Conservation (phyloP, 805 yeast genomes). For the Myxozyma melibiosi region DNA sequence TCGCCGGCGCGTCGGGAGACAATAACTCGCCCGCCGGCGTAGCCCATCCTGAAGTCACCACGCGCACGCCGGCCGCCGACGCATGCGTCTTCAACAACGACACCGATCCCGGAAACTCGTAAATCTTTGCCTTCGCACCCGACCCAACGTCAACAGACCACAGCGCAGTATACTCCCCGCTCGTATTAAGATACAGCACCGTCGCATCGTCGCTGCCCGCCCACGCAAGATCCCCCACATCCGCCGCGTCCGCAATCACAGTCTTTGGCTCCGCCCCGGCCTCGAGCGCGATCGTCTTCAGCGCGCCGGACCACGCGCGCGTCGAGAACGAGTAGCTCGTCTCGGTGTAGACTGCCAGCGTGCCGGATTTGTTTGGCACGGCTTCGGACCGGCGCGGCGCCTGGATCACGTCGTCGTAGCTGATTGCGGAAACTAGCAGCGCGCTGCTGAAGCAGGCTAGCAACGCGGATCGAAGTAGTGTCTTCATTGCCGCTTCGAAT, state of each 20-base stretch:
- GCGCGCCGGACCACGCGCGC: slow-evolving; percentile 8
- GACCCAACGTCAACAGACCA: slow-evolving; percentile 19
- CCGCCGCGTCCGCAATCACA: slow-evolving; percentile 19
- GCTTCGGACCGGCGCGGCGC: slow-evolving; percentile 32
- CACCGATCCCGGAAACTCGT: slow-evolving; percentile 27
- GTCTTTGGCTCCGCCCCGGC: slow-evolving; percentile 5
- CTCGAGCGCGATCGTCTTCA: slow-evolving; percentile 11
- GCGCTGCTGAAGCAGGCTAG: not conserved
- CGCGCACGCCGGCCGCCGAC: slow-evolving; percentile 23
- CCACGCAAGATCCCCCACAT: slow-evolving; percentile 29
- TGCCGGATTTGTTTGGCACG: slow-evolving; percentile 22
- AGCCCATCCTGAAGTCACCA: slow-evolving; percentile 33
- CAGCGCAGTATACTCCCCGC: slow-evolving; percentile 18
- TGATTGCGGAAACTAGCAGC: slow-evolving; percentile 15
- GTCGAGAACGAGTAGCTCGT: slow-evolving; percentile 22
- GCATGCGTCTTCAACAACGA: slow-evolving; percentile 17
- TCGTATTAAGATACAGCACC: slow-evolving; percentile 24
- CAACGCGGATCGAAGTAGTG: not conserved
- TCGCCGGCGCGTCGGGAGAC: slow-evolving; percentile 30
- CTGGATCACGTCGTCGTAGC: slow-evolving; percentile 26
- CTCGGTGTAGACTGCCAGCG: slow-evolving; percentile 24
- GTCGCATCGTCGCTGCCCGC: slow-evolving; percentile 22
- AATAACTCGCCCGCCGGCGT: slow-evolving; percentile 25
- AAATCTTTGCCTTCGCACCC: slow-evolving; percentile 4
- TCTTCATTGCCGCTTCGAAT: not conserved